Base-by-base conservation (phyloP, 768 basidiomycete species). In the Phlegmacium glaucopus region DNA sequence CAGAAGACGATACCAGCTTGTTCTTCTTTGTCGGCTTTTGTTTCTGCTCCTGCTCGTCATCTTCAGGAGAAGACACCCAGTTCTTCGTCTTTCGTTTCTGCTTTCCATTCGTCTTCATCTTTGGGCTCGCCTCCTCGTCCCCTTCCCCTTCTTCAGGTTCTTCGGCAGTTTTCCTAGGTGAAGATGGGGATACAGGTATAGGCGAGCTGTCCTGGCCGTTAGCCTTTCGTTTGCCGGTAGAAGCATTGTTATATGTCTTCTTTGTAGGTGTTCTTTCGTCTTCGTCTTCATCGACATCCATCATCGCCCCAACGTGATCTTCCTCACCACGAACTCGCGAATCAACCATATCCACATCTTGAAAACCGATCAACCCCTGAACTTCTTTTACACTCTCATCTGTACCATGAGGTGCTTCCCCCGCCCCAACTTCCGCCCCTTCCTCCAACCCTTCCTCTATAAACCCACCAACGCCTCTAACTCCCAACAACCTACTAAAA, bases 401-500 rank as follows among this genome's bases (percentile, higher is more conserved):
- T n/a, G 66, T 68, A 28, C 60, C 61, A 17, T 52, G 27, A 1
- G 63, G 65, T 13, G 48, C 44, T 16, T 50, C 46, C 34, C 45
- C 34, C 15, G 36, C 44, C 22, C 55, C 46, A 1, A 32, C 35
- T 22, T 48, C 42, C 29, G 47, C 30, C 9, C n/a, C 26, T 22
- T 51, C 42, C 32, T 40, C 46, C 34, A 36, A 40, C 22, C 49
- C 49, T 39, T 61, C 61, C n/a, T 53, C 53, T 39, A 52, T 58
- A 15, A 67, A 49, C 46, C 47, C 8, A 1, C 45, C 51, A 17
- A 47, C 32, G n/a, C 42, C 46, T 44, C 64, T 62, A 45, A 59
- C 28, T 52, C 74, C 77, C 1, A 80, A 59, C 30, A 71, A 48
- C 18, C 55, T 55, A 30, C 71, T 72, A 59, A 87, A 89, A 60